Base-by-base conservation (phyloP, 192 early-diverging fungal species). In the Backusella australiensis region DNA sequence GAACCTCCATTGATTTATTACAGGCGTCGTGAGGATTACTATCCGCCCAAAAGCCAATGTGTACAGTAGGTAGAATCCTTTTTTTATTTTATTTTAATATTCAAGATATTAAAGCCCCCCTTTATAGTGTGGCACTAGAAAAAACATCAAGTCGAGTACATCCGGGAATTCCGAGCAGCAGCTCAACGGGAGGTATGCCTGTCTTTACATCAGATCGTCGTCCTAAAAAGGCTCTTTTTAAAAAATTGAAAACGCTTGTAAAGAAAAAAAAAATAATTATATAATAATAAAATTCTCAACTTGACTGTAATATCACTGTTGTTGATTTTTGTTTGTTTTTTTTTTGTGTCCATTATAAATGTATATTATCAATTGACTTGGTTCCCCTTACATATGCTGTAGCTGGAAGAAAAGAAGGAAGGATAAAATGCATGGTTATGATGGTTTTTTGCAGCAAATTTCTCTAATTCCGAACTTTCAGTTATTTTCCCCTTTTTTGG, bases 11-110 rank as follows among this genome's bases (percentile, higher is more conserved):
- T 63, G 11, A 26, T 63, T 63, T 63, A 63, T 29, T 63, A 63
- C 14, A 63, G 12, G 12, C 56, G 56, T 63, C 56, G 56, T 63
- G 56, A 63, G 56, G 56, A 63, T 63, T 63, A 63, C 56, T 63
- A 63, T 12, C 56, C 56, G 56, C 21, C 56, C 56, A 63, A 63
- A 63, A 63, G 12, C 4, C 56, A 63, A 26, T 63, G 0, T 63
- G 9, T 63, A 63, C 21, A 63, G 56, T 29, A 63, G 11, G 21
- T 63, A 63, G 1, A 26, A 3, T 32, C 2, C 32, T 3, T 32
- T 32, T 32, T 32, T 32, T 32, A n/a, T n/a, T n/a, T n/a, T n/a
- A n/a, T n/a, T 32, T 32, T 32, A 32, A 32, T 32, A 32, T 32
- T 32, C 32, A 32, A 49, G 6, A 19, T n/a, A 44, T n/a, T 63